Percentiles rank a stretch among this genome's conserved stretches.
Conservation (phyloP, 495 filamentous ascomycete genomes). For the Daldinia bambusicola region DNA sequence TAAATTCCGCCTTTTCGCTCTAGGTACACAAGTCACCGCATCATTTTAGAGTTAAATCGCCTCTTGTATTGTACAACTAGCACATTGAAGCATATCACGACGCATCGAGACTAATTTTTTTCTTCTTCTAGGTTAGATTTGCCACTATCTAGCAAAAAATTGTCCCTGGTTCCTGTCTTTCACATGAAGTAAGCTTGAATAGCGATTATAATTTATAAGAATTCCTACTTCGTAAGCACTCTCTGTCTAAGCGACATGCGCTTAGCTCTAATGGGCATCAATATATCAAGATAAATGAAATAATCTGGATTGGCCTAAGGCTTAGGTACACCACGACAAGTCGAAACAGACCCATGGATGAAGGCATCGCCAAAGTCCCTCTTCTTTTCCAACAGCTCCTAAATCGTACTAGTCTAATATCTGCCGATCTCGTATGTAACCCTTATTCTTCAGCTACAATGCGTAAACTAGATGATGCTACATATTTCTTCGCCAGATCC, state of each 20-base stretch:
- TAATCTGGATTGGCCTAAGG: background rate
- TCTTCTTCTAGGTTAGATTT: background rate
- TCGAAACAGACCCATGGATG: background rate
- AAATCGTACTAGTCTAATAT: constrained; percentile 4
- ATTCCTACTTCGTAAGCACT: background rate
- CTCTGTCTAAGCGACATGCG: background rate
- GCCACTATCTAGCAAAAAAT: background rate
- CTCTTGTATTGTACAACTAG: background rate
- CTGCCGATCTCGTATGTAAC: background rate
- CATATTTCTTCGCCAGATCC: constrained; percentile 17
- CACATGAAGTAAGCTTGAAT: background rate
- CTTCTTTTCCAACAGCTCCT: background rate
- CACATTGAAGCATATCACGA: background rate
- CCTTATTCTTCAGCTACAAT: background rate
- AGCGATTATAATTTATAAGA: background rate
- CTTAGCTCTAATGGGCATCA: background rate
- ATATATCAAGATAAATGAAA: background rate
- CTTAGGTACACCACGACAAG: background rate
- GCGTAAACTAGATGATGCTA: constrained; percentile 2
- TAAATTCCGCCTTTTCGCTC: constrained; percentile 32
- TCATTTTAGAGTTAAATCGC: constrained; percentile 15
- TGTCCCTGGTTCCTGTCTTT: background rate
- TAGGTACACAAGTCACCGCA: constrained; percentile 10
- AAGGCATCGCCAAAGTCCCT: background rate
- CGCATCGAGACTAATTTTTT: background rate